Evolutionary conservation across 257 asterid genomes (phyloP).

Genomic region (Nicotiana otophora): DNA sequence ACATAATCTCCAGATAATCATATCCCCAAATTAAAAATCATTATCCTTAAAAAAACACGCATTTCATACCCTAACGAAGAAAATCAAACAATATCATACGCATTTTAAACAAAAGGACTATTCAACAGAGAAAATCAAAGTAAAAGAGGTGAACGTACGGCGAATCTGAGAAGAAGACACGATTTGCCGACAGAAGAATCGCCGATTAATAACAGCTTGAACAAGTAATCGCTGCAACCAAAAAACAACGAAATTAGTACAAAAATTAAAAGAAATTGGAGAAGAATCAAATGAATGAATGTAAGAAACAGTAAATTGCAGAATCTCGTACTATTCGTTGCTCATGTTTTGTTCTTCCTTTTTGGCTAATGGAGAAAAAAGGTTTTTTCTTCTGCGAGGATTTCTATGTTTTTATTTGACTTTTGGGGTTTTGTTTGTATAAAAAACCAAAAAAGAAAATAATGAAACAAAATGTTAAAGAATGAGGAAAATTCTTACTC

Average conservation of each 20-base stretch:
- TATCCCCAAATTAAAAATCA: not conserved
- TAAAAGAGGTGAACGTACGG: slow-evolving; percentile 30
- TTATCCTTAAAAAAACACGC: not conserved
- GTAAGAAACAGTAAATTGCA: not conserved
- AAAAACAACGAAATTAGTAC: not conserved
- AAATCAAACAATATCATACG: not conserved
- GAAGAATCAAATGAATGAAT: not conserved
- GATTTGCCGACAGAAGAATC: slow-evolving; percentile 57
- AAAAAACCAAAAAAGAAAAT: not conserved
- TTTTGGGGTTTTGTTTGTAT: not conserved
- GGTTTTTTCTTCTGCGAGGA: not conserved
- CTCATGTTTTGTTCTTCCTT: slow-evolving; percentile 24
- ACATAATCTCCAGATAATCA: not conserved
- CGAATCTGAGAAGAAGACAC: slow-evolving; percentile 53
- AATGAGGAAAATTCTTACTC: not conserved
- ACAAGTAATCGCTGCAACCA: slow-evolving; percentile 41
- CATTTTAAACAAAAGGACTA: not conserved
- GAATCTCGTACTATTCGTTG: slow-evolving; percentile 36
- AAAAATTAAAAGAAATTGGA: not conserved
- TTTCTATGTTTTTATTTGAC: not conserved
- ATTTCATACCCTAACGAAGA: not conserved
- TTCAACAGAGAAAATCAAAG: not conserved
- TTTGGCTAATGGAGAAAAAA: not conserved
- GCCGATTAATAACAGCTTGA: slow-evolving; percentile 50
- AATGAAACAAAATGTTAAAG: not conserved